These are phyloP conservation scores for Cucurbita moschata DNA, from an alignment of 306 rosid species.

Conservation along the genomic window DNA sequence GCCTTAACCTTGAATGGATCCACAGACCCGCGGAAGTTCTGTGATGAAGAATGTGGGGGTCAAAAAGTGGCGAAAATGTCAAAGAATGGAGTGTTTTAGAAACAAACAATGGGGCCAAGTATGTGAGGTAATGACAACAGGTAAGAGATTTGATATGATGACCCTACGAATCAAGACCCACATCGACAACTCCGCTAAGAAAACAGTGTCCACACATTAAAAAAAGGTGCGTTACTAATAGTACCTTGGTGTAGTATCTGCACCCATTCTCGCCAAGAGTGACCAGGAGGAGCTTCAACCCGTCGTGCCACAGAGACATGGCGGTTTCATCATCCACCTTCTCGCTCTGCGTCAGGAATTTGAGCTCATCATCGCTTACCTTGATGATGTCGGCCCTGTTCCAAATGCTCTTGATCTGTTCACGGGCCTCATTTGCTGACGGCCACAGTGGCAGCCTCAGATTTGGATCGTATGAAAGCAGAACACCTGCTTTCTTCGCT, in stretches of 20 bases:
- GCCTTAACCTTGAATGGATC: conserved; percentile 56
- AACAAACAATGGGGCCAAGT: neutral
- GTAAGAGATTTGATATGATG: no score
- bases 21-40: conserved; percentile 72
- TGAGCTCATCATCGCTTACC: conserved; percentile 78
- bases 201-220: neutral
- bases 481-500: conserved; percentile 75
- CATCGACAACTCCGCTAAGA: neutral
- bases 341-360: conserved; percentile 60
- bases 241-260: conserved; percentile 86
- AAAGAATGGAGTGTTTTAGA: neutral
- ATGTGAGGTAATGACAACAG: no score
- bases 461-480: conserved; percentile 87
- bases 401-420: conserved; percentile 83
- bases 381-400: conserved; percentile 78
- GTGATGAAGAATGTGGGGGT: neutral
- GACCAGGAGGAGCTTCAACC: conserved; percentile 78
- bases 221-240: neutral
- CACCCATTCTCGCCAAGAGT: conserved; percentile 88
- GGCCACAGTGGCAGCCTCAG: conserved; percentile 73
- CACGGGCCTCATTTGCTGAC: conserved; percentile 56
- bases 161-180: conserved; percentile 3
- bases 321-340: conserved; percentile 69
- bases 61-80: neutral
- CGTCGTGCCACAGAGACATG: conserved; percentile 62